Evolutionary conservation across 768 basidiomycete genomes (phyloP).

Genomic region (Rhodotorula graminis): DNA sequence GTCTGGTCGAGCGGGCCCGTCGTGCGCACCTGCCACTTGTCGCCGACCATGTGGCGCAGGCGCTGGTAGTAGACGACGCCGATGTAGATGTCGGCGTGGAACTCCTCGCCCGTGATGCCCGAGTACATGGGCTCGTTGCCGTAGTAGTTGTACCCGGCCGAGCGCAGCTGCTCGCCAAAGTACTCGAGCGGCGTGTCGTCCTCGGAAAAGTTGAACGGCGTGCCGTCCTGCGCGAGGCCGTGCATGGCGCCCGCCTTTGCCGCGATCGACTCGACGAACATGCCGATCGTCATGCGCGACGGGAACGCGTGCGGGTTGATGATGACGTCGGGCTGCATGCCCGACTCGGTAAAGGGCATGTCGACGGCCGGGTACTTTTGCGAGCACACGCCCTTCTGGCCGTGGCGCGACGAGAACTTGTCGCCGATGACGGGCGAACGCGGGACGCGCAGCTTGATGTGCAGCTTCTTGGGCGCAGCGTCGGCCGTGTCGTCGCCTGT

Average conservation of each 20-base stretch:
- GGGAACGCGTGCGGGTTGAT: conserved; percentile 99
- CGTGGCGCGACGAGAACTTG: conserved; percentile 98
- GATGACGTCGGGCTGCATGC: conserved; percentile 97
- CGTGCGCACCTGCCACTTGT: conserved; percentile 99
- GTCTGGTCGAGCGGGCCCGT: conserved; percentile 94
- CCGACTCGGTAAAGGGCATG: conserved; percentile 98
- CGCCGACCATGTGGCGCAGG: conserved; percentile 96
- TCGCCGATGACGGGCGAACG: conserved; percentile 96
- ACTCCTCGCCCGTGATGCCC: conserved; percentile 97
- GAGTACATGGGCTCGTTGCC: conserved; percentile 99
- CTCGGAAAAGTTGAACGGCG: conserved; percentile 85
- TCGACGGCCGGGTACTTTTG: conserved; percentile 98
- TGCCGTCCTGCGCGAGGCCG: conserved; percentile 95
- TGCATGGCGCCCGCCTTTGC: conserved; percentile 99
- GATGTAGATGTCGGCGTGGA: conserved; percentile 96
- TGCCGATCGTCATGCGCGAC: conserved; percentile 98
- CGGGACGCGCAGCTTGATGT: conserved; percentile 85
- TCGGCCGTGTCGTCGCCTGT: conserved; percentile 81
- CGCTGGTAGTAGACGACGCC: conserved; percentile 99
- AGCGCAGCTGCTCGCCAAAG: conserved; percentile 88
- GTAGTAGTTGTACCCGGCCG: conserved; percentile 96
- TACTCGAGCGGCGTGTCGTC: conserved; percentile 95
- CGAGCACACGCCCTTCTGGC: conserved; percentile 98
- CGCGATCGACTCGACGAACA: conserved; percentile 99
- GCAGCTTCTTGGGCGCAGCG: conserved; percentile 81